Evolutionary conservation across 768 basidiomycete species (phyloP), one percentile per base, ranked within the genome.

Genomic region (Rhodotorula babjevae): DNA sequence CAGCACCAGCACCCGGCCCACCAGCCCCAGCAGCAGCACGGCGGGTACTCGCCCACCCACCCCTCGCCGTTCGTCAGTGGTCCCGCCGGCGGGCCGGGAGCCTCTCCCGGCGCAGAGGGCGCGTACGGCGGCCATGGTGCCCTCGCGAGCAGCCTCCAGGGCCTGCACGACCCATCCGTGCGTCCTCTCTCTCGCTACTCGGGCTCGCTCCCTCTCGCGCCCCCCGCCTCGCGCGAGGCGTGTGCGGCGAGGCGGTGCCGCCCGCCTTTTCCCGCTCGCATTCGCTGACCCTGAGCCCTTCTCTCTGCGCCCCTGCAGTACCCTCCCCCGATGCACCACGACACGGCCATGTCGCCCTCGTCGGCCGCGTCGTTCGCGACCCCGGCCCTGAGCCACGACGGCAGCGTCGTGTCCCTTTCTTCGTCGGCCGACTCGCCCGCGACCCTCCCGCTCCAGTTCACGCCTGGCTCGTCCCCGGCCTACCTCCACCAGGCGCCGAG

Each of bases 291-390:
- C n/a, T n/a, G n/a, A n/a, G n/a, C n/a, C n/a, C n/a, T n/a, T n/a
- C n/a, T n/a, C n/a, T n/a, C n/a, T n/a, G n/a, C n/a, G n/a, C n/a
- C n/a, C n/a, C n/a, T n/a, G 33, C 50, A 63, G 62, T 63, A 63
- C 61, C 61, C 61, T 4, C 61, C 61, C 0, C 29, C 29, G 18
- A 25, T 52, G 31, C 61, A 63, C 61, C 61, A 63, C 62, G 62
- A 63, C 50, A 52, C 62, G 25, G 33, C 23, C 58, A 25, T 63
- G 33, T 63, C 62, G 29, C 62, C 62, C 49, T 9, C 31, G 53
- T 55, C 53, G 53, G 53, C 53, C 25, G 36, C 62, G 2, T 33
- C 62, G 18, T 53, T 53, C 62, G 50, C 36, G 11, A 63, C 62
- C 8, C 62, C 62, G 50, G 62, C 62, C 40, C 62, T 63, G 19